Evolutionary conservation across 2,329 filamentous ascomycete species (phyloP).

Genomic region (Nemania sp.): DNA sequence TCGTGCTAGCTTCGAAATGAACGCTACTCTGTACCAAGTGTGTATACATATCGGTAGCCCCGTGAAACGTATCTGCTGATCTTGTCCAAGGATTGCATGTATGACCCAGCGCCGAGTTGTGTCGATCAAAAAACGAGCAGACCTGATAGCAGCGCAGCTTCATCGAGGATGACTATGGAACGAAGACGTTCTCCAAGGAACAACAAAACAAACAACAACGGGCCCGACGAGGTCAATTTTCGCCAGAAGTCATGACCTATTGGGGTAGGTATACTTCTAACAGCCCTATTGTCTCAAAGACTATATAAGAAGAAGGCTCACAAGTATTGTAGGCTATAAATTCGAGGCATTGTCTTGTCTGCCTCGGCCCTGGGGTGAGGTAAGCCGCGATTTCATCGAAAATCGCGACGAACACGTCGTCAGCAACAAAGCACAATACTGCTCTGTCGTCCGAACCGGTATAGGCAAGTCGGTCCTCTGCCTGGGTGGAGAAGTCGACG

Average conservation of each 20-base stretch:
- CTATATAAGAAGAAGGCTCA: background rate
- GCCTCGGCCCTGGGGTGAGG: conserved; percentile 73
- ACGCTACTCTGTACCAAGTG: conserved; percentile 88
- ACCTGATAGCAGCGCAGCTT: conserved; percentile 59
- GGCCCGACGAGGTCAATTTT: conserved; percentile 48
- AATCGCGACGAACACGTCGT: conserved; percentile 71
- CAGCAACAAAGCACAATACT: conserved; percentile 93
- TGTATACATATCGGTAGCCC: conserved; percentile 37
- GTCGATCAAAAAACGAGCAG: background rate
- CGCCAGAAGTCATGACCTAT: conserved; percentile 84
- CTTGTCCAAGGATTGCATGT: conserved; percentile 57
- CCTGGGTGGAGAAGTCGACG: conserved; percentile 92
- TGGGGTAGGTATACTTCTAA: conserved; percentile 66
- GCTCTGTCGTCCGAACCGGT: conserved; percentile 87
- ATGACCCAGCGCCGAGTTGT: conserved; percentile 34
- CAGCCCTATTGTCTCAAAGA: too few species aligned
- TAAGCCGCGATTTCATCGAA: conserved; percentile 78
- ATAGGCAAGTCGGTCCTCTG: conserved; percentile 77
- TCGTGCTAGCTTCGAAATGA: conserved; percentile 81
- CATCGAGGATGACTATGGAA: conserved; percentile 86
- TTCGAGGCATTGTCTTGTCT: conserved; percentile 87
- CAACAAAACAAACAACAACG: conserved; percentile 61
- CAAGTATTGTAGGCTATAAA: conserved; percentile 75
- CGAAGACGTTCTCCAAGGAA: conserved; percentile 66
- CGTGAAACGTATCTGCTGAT: conserved; percentile 25